Base-by-base conservation (phyloP, 495 filamentous ascomycete genomes). In the Choiromyces venosus region DNA sequence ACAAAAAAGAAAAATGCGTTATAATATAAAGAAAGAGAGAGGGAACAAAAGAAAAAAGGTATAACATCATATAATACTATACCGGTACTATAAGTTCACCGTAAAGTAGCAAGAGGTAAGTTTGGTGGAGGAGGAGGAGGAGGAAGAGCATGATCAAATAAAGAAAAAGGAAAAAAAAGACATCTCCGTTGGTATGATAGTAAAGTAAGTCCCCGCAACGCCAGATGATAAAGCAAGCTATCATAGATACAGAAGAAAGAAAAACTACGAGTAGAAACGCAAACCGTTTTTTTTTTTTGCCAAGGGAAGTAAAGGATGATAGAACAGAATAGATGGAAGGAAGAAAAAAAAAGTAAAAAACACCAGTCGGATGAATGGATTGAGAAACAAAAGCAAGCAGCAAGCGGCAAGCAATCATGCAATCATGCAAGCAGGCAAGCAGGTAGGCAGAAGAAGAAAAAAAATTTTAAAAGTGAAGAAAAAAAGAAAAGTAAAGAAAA, bases 391-490 rank as follows among this genome's bases (percentile, higher is more conserved):
- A 72, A 66, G 29, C 64, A 68, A 52, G 37, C 61, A 72, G 21
- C 25, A 65, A 65, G 42, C 21, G 36, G 37, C 36, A 70, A 52
- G 42, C 18, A 46, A 21, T 37, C 69, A 56, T 61, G 68, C 42
- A 39, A 38, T 71, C 37, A 65, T 65, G 35, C 6, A 39, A 25
- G 37, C 39, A 25, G 29, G 35, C 70, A 25, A 66, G 18, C 21
- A 29, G 8, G 21, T 56, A 37, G 65, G 40, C 35, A 44, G 21
- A 52, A 16, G 40, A 70, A 61, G 64, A 56, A 70, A 70, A 68
- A 69, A 29, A 69, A 69, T 33, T 14, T 36, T 39, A 70, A 71
- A 66, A 25, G 65, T 37, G 52, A 37, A 69, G 67, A 56, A 37
- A n/a, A 70, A n/a, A 14, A 19, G 1, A n/a, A 18, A 37, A 1